Evolutionary conservation across 192 early-diverging fungal genomes (phyloP).

Genomic region (Umbelopsis isabellina): DNA sequence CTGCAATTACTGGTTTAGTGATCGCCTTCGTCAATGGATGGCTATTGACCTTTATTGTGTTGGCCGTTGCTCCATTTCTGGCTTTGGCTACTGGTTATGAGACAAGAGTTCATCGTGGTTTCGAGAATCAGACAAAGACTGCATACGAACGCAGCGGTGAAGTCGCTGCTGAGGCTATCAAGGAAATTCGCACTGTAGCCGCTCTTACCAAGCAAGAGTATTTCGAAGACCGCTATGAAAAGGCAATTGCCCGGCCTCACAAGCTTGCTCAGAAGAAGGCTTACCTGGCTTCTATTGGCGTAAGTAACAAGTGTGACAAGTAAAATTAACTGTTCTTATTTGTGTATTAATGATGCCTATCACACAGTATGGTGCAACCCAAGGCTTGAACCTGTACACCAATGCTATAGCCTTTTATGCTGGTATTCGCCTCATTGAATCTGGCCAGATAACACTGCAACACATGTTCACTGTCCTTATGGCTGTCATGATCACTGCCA

Average conservation of each 20-base stretch:
- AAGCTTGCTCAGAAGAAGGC: slow-evolving; percentile 67
- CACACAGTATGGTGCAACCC: slow-evolving; percentile 69
- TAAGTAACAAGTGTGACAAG: neutral
- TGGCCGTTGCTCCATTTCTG: slow-evolving; percentile 64
- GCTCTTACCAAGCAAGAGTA: slow-evolving; percentile 71
- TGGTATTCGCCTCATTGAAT: slow-evolving; percentile 64
- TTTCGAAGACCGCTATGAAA: slow-evolving; percentile 68
- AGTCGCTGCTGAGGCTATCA: slow-evolving; percentile 82
- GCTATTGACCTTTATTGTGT: slow-evolving; percentile 80
- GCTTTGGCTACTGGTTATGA: slow-evolving; percentile 59
- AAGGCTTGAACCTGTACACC: slow-evolving; percentile 71
- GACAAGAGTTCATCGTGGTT: slow-evolving; percentile 56
- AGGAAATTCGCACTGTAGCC: slow-evolving; percentile 84
- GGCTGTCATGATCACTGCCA: slow-evolving; percentile 73
- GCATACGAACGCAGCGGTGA: slow-evolving; percentile 81
- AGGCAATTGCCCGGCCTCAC: slow-evolving; percentile 72
- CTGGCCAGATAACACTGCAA: slow-evolving; percentile 44
- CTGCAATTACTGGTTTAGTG: slow-evolving; percentile 40
- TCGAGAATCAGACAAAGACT: slow-evolving; percentile 66
- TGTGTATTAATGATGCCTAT: neutral
- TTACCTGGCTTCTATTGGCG: slow-evolving; percentile 48
- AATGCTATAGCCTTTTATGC: slow-evolving; percentile 77
- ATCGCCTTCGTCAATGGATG: slow-evolving; percentile 79
- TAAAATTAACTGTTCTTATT: neutral
- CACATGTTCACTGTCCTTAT: slow-evolving; percentile 74